Evolutionary conservation across 768 basidiomycete genomes (phyloP), one percentile per base, ranked within the genome.

Genomic region (Lactarius sp.): DNA sequence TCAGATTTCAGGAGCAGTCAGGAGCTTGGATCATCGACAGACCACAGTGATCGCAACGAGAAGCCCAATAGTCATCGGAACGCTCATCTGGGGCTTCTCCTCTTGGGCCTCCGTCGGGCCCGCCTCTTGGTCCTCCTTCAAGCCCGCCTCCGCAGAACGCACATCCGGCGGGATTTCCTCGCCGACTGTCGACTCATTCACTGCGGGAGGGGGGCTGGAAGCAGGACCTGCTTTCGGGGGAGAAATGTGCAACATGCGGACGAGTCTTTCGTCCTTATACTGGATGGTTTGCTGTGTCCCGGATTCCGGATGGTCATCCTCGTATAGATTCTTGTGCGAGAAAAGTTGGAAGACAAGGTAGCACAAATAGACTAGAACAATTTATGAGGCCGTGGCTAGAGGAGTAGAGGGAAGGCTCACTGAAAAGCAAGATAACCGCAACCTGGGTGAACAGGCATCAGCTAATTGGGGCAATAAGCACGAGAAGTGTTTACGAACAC

Each of bases 301-400:
- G 10, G 52, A 39, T 5, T 41, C 31, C 13, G 51, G 20, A 22
- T 57, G 34, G n/a, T 62, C 3, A 51, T 80, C 82, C 18, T 76
- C 73, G 71, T 83, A 85, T 39, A 85, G 73, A 66, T 82, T 75
- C 60, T 75, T 75, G 70, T 84, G 83, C 4, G 83, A 82, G 77
- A 79, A 83, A 13, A 85, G 76, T 69, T 83, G 83, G 69, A 84
- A 83, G 56, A 83, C 70, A 39, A 84, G 75, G 68, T 81, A 83
- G 22, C 75, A 73, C 27, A 72, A 64, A 68, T 86, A 85, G 64
- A 82, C 83, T 84, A 37, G 50, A 62, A n/a, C 37, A 56, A 34
- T 44, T 37, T 14, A 31, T 44, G 13, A 39, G 9, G 8, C 47
- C n/a, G 27, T 44, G n/a, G 36, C 1, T 52, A 20, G 34, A 14